phyloP scores from a whole-genome alignment of 257 asterid genomes.

The Rhazya stricta region DNA sequence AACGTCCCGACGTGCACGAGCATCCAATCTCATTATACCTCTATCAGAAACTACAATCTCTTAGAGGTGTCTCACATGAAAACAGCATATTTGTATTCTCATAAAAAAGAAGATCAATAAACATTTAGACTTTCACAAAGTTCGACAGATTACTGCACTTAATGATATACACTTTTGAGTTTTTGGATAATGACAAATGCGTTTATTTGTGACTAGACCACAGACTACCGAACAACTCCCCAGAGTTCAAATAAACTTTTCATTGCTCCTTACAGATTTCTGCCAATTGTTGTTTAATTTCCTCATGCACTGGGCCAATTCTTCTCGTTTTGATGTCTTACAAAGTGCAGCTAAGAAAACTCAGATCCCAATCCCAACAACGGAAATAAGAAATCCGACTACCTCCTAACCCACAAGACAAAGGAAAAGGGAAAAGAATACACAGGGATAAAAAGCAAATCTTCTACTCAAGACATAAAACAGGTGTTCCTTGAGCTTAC shows the following conservation, averaged over 20 bases:
- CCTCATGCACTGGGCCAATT: background rate
- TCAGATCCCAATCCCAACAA: background rate
- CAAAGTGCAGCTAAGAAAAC: background rate
- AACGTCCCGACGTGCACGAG: conserved; percentile 88
- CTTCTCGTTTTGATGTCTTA: background rate
- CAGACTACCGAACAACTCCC: background rate
- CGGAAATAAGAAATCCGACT: background rate
- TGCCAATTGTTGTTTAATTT: background rate
- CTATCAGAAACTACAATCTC: conserved; percentile 30
- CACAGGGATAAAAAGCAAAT: background rate
- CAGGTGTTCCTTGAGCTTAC: conserved; percentile 30
- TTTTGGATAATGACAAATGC: background rate
- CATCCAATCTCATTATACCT: conserved; percentile 75
- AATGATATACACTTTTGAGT: background rate
- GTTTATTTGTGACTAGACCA: background rate
- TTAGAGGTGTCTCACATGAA: conserved; percentile 18
- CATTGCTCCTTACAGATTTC: background rate
- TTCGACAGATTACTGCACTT: background rate
- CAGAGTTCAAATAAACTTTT: background rate
- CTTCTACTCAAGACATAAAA: background rate
- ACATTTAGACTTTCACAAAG: background rate
- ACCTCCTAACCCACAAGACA: background rate
- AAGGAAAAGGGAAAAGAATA: background rate
- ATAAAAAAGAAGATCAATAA: background rate
- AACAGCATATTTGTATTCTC: background rate